A percentile compares a stretch with the other conserved stretches of the same genome.
phyloP scores from a whole-genome alignment of 1,284 basidiomycete species.

The Pyrrhoderma lamaoense region DNA sequence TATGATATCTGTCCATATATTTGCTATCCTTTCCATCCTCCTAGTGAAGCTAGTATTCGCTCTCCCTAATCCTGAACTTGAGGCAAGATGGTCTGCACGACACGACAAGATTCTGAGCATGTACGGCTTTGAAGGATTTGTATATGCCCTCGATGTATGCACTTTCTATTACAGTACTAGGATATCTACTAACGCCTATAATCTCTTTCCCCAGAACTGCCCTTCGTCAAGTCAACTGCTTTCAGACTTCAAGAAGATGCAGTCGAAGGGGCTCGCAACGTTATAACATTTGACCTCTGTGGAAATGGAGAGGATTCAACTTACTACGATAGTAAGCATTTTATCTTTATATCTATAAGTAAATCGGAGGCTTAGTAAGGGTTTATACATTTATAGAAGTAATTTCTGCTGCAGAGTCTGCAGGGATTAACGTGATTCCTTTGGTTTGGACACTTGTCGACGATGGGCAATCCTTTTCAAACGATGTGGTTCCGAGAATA shows the following conservation, averaged over 20 bases:
- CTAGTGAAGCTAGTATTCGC: too few relatives aligned
- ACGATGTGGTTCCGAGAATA: conserved; percentile 10
- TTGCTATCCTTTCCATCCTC: too few relatives aligned
- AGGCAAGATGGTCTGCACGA: neutral
- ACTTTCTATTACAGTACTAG: neutral
- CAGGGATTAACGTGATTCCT: conserved; percentile 15
- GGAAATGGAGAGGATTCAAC: conserved; percentile 9
- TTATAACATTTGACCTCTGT: conserved; percentile 16
- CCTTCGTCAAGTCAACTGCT: conserved; percentile 3
- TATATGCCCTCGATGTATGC: conserved; percentile 16
- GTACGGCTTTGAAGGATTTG: conserved; percentile 16
- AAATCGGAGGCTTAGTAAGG: too few relatives aligned
- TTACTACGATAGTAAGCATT: conserved; percentile 8
- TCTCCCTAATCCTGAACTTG: too few relatives aligned
- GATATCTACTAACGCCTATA: neutral
- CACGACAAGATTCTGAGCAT: conserved; percentile 8
- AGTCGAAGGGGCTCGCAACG: conserved; percentile 12
- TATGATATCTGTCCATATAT: too few relatives aligned
- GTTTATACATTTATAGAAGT: conserved; percentile 1
- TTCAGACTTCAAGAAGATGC: conserved; percentile 13
- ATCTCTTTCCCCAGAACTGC: conserved; percentile 1
- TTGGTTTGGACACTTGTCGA: conserved; percentile 14
- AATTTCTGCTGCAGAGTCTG: conserved; percentile 8
- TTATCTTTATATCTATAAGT: neutral
- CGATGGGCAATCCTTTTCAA: conserved; percentile 7